These are phyloP conservation scores for Pseudoscleropodium purum DNA, from an alignment of 225 moss, liverwort and hornwort genomes.

Conservation along the genomic window DNA sequence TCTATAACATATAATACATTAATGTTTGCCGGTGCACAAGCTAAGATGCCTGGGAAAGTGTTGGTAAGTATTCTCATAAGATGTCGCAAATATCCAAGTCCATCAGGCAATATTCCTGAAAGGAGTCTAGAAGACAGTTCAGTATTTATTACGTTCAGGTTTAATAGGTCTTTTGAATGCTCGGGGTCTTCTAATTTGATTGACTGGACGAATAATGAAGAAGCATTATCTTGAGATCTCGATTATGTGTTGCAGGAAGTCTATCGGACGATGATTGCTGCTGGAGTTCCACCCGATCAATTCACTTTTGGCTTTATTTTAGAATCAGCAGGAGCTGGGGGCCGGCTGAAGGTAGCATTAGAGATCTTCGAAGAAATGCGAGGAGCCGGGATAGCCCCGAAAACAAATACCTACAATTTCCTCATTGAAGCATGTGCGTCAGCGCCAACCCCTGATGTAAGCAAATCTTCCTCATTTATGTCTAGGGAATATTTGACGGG, in stretches of 20 bases:
- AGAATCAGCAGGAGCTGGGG: conserved; percentile 83
- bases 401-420: conserved; percentile 86
- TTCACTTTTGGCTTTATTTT: conserved; percentile 76
- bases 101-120: not conserved
- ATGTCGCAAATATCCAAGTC: not conserved
- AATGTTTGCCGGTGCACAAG: conserved; percentile 87
- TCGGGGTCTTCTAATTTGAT: not conserved
- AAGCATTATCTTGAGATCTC: not conserved
- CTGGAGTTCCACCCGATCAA: conserved; percentile 66
- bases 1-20: conserved; percentile 84
- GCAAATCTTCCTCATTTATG: not conserved
- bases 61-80: conserved; percentile 42
- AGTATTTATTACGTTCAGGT: not conserved
- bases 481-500: not conserved
- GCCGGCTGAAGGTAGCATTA: conserved; percentile 75
- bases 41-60: conserved; percentile 86
- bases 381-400: conserved; percentile 71
- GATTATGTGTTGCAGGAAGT: conserved; percentile 44
- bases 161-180: not conserved
- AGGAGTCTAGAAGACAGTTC: not conserved
- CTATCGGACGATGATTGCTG: conserved; percentile 69
- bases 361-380: conserved; percentile 94
- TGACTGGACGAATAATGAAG: not conserved
- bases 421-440: conserved; percentile 86
- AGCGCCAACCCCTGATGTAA: conserved; percentile 79